Base-by-base conservation (phyloP, 2,329 filamentous ascomycete genomes). In the Phialemonium atrogriseum region DNA sequence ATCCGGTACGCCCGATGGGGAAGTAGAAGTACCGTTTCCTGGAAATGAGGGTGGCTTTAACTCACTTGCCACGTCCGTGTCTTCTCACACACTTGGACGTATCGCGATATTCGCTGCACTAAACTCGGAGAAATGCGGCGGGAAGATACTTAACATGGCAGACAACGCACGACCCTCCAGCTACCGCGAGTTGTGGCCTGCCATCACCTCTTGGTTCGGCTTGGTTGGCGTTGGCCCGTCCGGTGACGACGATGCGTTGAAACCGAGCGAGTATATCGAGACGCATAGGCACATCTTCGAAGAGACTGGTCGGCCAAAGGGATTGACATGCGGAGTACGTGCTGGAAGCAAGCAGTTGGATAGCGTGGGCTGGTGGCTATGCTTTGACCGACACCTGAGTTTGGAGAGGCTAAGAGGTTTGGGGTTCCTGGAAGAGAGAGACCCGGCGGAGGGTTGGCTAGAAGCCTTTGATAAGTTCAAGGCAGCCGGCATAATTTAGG, bases 331-430 rank as follows among this genome's bases (percentile, higher is more conserved):
- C 27, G 28, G 32, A 19, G 10, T 32, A 18, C 28, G 27, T 26
- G 21, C 7, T 21, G 27, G 22, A 14, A 28, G 4, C 16, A 26
- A 22, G 13, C 52, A 66, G 42, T 38, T 66, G 25, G 54, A 68
- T 42, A 51, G 57, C 36, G 49, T 66, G n/a, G 58, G 64, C 16
- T 57, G 54, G 46, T 58, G 63, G 62, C 46, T 69, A 30, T 59
- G 55, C 5, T 68, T 69, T 38, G 63, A 70, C 37, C 52, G 64
- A 15, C 60, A 67, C 30, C 45, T 69, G 41, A 64, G 60, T 33
- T 43, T 64, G 28, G 48, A 56, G 15, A 58, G 51, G 18, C 44
- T 66, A 10, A 51, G 56, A 13, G 46, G 44, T 7, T 45, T 54
- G 4, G 60, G 59, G 1, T 70, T 66, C 30, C 44, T 40, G 4